phyloP scores from a whole-genome alignment of 1,284 basidiomycete genomes.

The Cutaneotrichosporon dermatis region DNA sequence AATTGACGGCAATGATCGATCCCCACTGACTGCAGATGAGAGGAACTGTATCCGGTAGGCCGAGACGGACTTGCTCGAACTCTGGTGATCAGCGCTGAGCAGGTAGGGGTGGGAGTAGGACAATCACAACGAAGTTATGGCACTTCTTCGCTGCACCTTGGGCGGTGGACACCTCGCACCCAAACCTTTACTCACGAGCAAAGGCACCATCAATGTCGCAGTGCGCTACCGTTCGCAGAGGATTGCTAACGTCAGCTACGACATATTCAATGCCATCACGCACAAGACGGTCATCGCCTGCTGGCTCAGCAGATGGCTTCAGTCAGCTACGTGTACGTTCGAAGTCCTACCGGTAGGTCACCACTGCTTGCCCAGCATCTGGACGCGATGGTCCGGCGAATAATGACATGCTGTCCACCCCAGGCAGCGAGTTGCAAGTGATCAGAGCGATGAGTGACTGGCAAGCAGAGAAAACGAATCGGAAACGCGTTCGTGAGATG shows the following conservation, averaged over 20 bases:
- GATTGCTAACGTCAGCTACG: conserved; percentile 27
- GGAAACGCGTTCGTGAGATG: too few species aligned
- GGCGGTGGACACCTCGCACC: too few species aligned
- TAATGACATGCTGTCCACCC: neutral
- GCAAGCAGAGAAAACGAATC: neutral
- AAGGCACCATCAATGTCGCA: conserved; percentile 94
- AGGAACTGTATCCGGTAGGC: conserved; percentile 65
- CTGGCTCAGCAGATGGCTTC: conserved; percentile 40
- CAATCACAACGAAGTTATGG: too few species aligned
- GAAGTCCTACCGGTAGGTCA: conserved; percentile 10
- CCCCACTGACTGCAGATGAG: conserved; percentile 94
- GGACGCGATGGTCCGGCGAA: neutral
- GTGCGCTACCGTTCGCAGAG: conserved; percentile 63
- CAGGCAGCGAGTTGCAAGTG: too few species aligned
- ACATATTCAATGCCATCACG: conserved; percentile 1
- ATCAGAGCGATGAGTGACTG: neutral
- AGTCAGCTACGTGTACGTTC: neutral
- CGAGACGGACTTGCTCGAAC: conserved; percentile 80
- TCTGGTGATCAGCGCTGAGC: conserved; percentile 44
- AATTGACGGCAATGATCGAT: conserved; percentile 84
- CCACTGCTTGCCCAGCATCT: neutral
- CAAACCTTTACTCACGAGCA: conserved; percentile 51
- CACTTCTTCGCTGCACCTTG: too few species aligned
- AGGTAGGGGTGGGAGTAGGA: too few species aligned
- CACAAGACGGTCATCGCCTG: conserved; percentile 43